These are phyloP conservation scores for Funneliformis caledonium DNA, from an alignment of 371 early-diverging fungal genomes.

Conservation along the genomic window DNA sequence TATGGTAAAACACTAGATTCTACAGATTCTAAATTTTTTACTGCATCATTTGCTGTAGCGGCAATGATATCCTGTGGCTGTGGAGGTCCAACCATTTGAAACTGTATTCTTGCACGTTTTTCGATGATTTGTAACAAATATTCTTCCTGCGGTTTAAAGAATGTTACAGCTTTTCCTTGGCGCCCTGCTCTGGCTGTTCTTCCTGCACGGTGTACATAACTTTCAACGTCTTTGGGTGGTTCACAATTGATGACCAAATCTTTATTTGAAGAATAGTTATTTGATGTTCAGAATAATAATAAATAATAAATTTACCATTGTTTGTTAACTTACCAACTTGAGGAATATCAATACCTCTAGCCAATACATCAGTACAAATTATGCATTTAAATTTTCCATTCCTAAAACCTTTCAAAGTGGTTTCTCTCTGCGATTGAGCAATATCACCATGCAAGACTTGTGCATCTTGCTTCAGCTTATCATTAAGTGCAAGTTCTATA, in stretches of 20 bases:
- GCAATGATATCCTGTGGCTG: slow-evolving; percentile 86
- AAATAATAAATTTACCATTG: not conserved
- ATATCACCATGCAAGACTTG: slow-evolving; percentile 96
- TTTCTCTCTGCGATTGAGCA: slow-evolving; percentile 86
- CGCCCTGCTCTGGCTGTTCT: slow-evolving; percentile 97
- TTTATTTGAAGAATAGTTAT: not conserved
- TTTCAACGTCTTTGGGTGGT: slow-evolving; percentile 92
- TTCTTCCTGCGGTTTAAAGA: slow-evolving; percentile 86
- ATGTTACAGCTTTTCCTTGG: slow-evolving; percentile 89
- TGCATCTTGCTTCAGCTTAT: slow-evolving; percentile 77
- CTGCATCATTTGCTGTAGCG: slow-evolving; percentile 75
- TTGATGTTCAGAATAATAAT: not conserved
- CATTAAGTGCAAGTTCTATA: slow-evolving; percentile 73
- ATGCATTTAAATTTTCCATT: slow-evolving; percentile 85
- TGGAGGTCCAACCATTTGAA: slow-evolving; percentile 82
- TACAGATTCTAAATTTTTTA: slow-evolving; percentile 71
- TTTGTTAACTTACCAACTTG: slow-evolving; percentile 60
- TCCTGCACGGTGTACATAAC: slow-evolving; percentile 97
- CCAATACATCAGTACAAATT: slow-evolving; percentile 93
- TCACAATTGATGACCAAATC: slow-evolving; percentile 98
- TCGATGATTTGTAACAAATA: slow-evolving; percentile 76
- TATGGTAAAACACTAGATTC: slow-evolving; percentile 74
- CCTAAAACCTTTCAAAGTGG: slow-evolving; percentile 87
- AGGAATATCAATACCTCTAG: slow-evolving; percentile 98
- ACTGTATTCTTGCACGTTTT: slow-evolving; percentile 77